Evolutionary conservation across 1,139 yeast genomes (phyloP).

Genomic region (Meyerozyma smithsonii): DNA sequence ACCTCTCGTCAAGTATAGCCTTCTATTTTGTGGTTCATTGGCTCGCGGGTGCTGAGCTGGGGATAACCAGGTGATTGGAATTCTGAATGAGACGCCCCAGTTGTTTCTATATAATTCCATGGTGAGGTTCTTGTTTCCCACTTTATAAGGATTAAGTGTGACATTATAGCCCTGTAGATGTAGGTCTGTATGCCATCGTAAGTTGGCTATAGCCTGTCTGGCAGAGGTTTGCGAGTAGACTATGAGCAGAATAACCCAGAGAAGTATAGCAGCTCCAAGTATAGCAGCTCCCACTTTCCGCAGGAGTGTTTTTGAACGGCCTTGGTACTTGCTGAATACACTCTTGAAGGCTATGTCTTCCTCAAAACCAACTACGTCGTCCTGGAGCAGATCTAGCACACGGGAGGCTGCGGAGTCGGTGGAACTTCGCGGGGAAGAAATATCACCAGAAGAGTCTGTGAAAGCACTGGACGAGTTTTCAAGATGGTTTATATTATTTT

Average conservation of each 20-base stretch:
- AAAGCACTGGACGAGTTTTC: neutral
- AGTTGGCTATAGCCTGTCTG: conserved; percentile 14
- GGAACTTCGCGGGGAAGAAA: conserved; percentile 11
- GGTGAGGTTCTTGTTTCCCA: conserved; percentile 26
- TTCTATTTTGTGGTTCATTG: conserved; percentile 4
- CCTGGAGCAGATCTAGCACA: conserved; percentile 27
- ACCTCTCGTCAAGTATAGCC: conserved; percentile 20
- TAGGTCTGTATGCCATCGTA: conserved; percentile 26
- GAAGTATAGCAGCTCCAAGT: conserved; percentile 5
- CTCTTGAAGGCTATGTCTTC: conserved; percentile 23
- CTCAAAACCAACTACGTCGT: conserved; percentile 19
- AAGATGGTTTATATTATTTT: neutral
- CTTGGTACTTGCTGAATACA: conserved; percentile 17
- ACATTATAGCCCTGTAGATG: conserved; percentile 26
- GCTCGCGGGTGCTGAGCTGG: conserved; percentile 27
- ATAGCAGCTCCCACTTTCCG: conserved; percentile 8
- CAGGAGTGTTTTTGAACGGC: conserved; percentile 7
- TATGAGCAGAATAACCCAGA: conserved; percentile 29
- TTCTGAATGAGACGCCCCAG: conserved; percentile 15
- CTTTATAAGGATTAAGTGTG: conserved; percentile 28
- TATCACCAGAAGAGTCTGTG: neutral
- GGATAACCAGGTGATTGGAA: conserved; percentile 26
- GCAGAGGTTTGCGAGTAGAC: conserved; percentile 28
- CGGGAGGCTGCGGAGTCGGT: conserved; percentile 18
- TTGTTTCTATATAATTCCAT: conserved; percentile 24